Base-by-base conservation (phyloP, 2,329 filamentous ascomycete genomes). In the Albophoma yamanashiensis region DNA sequence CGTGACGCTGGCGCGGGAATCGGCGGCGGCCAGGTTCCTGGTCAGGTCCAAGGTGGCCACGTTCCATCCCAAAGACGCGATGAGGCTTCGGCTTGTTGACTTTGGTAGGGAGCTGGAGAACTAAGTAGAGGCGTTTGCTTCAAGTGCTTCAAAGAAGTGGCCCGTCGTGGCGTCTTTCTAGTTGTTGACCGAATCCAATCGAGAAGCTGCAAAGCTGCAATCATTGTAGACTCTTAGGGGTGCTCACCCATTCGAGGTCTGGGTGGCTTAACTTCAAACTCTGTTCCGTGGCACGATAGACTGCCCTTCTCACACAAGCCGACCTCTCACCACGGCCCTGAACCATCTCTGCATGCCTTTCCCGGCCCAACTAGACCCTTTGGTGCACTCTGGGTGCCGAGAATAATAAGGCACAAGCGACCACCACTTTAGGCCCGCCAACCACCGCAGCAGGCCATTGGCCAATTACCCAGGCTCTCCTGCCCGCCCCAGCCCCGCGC, bases 1-100 rank as follows among this genome's bases (percentile, higher is more conserved):
- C 67, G 78, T 88, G 56, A 75, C 76, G 56, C 73, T 88, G n/a
- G 65, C 76, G 20, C 78, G 80, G 60, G 86, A 88, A 67, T 83
- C 84, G 55, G 84, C 85, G 2, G 82, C 84, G 15, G 82, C 81
- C 2, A 79, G 85, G 63, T 88, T 88, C 66, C 74, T 88, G 27
- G 82, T 88, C 40, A 74, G 85, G 59, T 85, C 84, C 43, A 86
- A 86, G 67, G 84, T 86, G 47, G 86, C 86, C 3, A 81, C 85
- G 65, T 87, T 88, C 65, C 84, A 89, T 65, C 84, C 84, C 3
- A 82, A 77, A 63, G 85, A 88, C 71, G 83, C 85, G 17, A 81
- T 76, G 50, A 79, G 74, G 68, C 71, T 89, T 58, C 78, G 81
- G 57, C 70, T 88, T 55, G 72, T 88, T 55, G 84, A 88, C 69